Evolutionary conservation across 2,329 filamentous ascomycete genomes (phyloP), one percentile per base, ranked within the genome.

Genomic region (Bipolaris bicolor): DNA sequence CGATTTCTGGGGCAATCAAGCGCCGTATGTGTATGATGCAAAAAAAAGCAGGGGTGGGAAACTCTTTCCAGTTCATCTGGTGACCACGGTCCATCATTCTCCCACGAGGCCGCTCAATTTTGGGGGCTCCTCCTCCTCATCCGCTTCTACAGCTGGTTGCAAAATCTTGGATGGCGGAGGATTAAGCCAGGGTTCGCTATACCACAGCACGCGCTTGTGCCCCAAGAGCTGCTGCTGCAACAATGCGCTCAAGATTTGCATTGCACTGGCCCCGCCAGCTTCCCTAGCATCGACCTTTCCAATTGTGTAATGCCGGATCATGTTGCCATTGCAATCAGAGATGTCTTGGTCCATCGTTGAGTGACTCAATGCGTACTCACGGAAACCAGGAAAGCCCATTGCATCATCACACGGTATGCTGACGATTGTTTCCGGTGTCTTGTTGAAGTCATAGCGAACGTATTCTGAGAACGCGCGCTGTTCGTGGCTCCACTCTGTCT

Each of bases 391-490:
- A 49, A 62, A 75, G 22, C 73, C 72, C 40, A 75, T 70, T 15
- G 71, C 74, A 34, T 77, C 74, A 48, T 74, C 67, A 59, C 75
- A 77, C 6, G 65, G 62, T 24, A 77, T 69, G 10, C 26, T 57
- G n/a, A 71, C 65, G 29, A 73, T 66, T 5, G 66, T 68, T 44
- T 72, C 65, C 4, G 57, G 47, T 7, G 64, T 50, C 22, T 52
- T 60, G 49, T 68, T 70, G 52, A 69, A 74, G 39, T 73, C 70
- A 55, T 75, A 73, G 1, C 74, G 65, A 15, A 76, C 65, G 56
- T 70, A 72, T 48, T 76, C 72, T 3, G 61, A 64, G 43, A 76
- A 74, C 0, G 73, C 74, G 18, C 71, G 63, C 49, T 76, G 73
- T 46, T 76, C 74, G 26, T 72, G 70, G 26, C 64, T 65, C 68